These are phyloP conservation scores for Aspergillus leporis DNA, from an alignment of 495 filamentous ascomycete species.

Conservation along the genomic window DNA sequence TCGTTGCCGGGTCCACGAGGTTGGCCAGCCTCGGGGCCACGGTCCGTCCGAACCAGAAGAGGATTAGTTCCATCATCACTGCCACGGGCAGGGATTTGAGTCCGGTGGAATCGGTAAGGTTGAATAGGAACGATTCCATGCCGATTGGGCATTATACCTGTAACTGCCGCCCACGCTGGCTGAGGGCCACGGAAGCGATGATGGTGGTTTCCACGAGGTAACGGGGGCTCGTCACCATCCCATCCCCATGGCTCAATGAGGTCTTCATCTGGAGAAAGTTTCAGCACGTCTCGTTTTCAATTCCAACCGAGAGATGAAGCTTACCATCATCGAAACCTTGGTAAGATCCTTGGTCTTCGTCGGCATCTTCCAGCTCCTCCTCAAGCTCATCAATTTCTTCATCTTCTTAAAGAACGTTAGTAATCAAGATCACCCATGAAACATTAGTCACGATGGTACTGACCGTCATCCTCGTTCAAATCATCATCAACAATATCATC, in stretches of 20 bases:
- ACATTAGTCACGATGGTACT: slow-evolving; percentile 30
- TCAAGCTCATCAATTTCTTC: slow-evolving; percentile 56
- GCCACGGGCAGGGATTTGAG: slow-evolving; percentile 46
- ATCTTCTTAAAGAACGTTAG: slow-evolving; percentile 34
- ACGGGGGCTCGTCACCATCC: slow-evolving; percentile 51
- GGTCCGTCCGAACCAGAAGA: slow-evolving; percentile 55
- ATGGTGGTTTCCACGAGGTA: slow-evolving; percentile 48
- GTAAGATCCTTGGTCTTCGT: slow-evolving; percentile 48
- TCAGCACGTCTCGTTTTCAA: slow-evolving; percentile 15
- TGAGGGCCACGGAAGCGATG: slow-evolving; percentile 44
- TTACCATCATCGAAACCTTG: slow-evolving; percentile 49
- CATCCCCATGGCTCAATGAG: slow-evolving; percentile 56
- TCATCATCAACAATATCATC: slow-evolving; percentile 69
- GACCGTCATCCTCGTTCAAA: slow-evolving; percentile 66
- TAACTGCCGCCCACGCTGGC: slow-evolving; percentile 44
- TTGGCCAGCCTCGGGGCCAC: slow-evolving; percentile 35
- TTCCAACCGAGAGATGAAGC: neutral
- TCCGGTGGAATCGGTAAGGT: slow-evolving; percentile 56
- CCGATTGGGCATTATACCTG: slow-evolving; percentile 46
- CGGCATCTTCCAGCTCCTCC: slow-evolving; percentile 51
- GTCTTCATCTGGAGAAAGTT: slow-evolving; percentile 44
- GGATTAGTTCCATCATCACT: slow-evolving; percentile 83
- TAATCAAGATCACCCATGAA: neutral
- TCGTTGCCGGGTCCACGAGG: slow-evolving; percentile 33
- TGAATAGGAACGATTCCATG: slow-evolving; percentile 48